Evolutionary conservation across 1,284 basidiomycete species (phyloP).

Genomic region (Puccinia hordei): DNA sequence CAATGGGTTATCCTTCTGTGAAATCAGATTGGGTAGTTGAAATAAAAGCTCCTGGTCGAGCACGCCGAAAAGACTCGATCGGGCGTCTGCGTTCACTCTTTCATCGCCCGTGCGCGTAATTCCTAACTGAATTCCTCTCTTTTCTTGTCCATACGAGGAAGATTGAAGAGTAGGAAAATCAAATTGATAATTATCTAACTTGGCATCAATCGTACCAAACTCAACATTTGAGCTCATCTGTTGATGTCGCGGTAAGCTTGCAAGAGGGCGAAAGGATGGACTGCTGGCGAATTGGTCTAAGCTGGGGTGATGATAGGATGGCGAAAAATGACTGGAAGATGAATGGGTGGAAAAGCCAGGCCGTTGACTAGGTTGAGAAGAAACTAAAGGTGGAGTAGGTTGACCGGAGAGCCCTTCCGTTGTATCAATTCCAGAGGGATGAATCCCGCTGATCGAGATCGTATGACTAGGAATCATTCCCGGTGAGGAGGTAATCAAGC

Average conservation of each 20-base stretch:
- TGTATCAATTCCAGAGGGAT: not conserved
- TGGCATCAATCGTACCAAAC: conserved; percentile 9
- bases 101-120: not conserved
- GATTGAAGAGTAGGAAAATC: conserved; percentile 6
- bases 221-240: not conserved
- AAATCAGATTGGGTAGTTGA: not conserved
- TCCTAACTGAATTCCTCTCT: not conserved
- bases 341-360: conserved; percentile 10
- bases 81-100: not conserved
- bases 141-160: not conserved
- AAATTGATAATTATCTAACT: conserved; percentile 8
- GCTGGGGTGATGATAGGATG: not conserved
- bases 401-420: not conserved
- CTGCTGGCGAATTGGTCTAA: not conserved
- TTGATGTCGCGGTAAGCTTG: not conserved
- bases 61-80: not conserved
- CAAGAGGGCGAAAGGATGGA: conserved; percentile 6
- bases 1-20: not conserved
- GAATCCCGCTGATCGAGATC: not conserved
- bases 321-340: conserved; percentile 13
- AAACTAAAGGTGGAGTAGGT: conserved; percentile 8
- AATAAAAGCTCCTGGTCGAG: conserved; percentile 2
- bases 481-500: not conserved
- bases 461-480: not conserved
- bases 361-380: conserved; percentile 3